A percentile compares a stretch with the other conserved stretches of the same genome.
phyloP scores from a whole-genome alignment of 2,329 filamentous ascomycete genomes.

The Hymenoscyphus occultus region DNA sequence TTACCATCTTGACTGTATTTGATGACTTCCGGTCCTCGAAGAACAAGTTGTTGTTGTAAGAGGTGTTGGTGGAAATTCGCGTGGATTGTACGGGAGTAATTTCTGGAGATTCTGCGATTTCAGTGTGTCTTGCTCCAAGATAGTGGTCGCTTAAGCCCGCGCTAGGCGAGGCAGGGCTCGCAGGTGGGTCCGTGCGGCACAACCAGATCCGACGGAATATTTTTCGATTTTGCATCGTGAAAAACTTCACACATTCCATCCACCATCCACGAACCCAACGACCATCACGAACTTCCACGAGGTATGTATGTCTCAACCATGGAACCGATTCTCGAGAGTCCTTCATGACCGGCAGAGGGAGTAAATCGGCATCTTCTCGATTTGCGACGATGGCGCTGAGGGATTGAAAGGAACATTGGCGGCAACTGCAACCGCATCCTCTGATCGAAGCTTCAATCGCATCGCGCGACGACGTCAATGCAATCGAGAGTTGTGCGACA shows the following conservation, averaged over 20 bases:
- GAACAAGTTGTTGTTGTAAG: constrained; percentile 24
- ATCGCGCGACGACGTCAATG: constrained; percentile 17
- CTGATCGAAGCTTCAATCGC: constrained; percentile 13
- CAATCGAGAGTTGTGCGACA: constrained; percentile 47
- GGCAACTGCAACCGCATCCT: constrained; percentile 1
- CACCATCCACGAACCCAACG: constrained; percentile 17
- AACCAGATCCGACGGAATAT: not conserved
- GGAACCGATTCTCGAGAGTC: constrained; percentile 18
- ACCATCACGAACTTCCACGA: constrained; percentile 21
- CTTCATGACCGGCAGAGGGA: constrained; percentile 42
- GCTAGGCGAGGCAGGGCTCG: constrained; percentile 2
- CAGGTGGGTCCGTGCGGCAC: constrained; percentile 10
- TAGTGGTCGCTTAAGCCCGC: not conserved
- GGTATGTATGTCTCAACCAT: constrained; percentile 33
- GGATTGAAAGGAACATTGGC: constrained; percentile 8
- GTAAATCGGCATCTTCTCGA: constrained; percentile 49
- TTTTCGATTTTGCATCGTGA: not conserved
- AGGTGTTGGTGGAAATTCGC: constrained; percentile 15
- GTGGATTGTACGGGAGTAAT: constrained; percentile 5
- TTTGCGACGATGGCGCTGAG: constrained; percentile 23
- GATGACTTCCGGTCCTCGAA: constrained; percentile 36
- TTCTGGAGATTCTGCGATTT: constrained; percentile 12
- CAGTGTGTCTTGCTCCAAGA: constrained; percentile 2
- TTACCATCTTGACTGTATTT: constrained; percentile 30
- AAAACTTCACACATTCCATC: constrained; percentile 14